Percentiles rank a stretch among this genome's conserved stretches.
phyloP scores from a whole-genome alignment of 2,329 filamentous ascomycete genomes.

The Ophiocordyceps sinensis region DNA sequence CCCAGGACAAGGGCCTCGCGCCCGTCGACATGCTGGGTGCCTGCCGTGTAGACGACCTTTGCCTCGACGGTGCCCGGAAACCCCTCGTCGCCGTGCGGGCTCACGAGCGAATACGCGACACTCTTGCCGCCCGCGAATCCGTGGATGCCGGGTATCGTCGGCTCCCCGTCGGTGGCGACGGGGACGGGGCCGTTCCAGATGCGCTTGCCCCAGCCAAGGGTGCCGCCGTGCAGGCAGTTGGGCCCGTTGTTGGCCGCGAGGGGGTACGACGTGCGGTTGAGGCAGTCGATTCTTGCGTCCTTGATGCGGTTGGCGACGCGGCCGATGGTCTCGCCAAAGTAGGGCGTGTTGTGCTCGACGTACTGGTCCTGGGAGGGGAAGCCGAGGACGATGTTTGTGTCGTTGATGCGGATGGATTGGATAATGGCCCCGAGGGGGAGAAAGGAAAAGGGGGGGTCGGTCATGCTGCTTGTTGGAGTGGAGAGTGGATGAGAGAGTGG shows the following conservation, averaged over 20 bases:
- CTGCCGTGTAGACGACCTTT: constrained; percentile 64
- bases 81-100: constrained; percentile 72
- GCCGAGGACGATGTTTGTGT: constrained; percentile 74
- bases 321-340: constrained; percentile 90
- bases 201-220: constrained; percentile 67
- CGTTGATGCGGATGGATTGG: constrained; percentile 64
- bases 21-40: constrained; percentile 47
- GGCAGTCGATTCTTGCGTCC: constrained; percentile 50
- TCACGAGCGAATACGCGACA: constrained; percentile 50
- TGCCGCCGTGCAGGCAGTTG: constrained; percentile 63
- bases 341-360: constrained; percentile 57
- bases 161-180: constrained; percentile 26
- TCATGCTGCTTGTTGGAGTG: constrained; percentile 15
- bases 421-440: constrained; percentile 67
- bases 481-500: too few species aligned
- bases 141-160: constrained; percentile 33
- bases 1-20: constrained; percentile 57
- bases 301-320: constrained; percentile 70
- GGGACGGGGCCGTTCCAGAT: constrained; percentile 58
- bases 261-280: constrained; percentile 59
- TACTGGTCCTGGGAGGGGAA: constrained; percentile 69
- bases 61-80: constrained; percentile 77
- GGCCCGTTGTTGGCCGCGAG: constrained; percentile 63
- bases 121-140: constrained; percentile 47
- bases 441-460: constrained; percentile 44